Percentiles rank a stretch among this genome's conserved stretches.
Evolutionary conservation across 192 early-diverging fungal species (phyloP).

Genomic region (Coemansia sp.): DNA sequence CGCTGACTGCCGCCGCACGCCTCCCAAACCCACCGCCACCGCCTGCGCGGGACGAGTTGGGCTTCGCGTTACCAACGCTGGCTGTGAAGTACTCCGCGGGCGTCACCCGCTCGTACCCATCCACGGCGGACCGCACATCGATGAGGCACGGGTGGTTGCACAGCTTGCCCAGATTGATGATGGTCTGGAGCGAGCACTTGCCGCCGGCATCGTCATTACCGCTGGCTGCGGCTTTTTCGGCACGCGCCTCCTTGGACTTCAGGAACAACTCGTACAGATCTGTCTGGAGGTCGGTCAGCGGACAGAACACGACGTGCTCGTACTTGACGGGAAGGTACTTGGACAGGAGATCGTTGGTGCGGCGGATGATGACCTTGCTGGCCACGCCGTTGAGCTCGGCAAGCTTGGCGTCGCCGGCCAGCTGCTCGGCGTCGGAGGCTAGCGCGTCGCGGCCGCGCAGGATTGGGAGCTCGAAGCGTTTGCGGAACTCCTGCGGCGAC

Average conservation of each 20-base stretch:
- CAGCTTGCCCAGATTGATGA: constrained; percentile 91
- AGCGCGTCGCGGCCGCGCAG: constrained; percentile 88
- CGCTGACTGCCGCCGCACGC: constrained; percentile 15
- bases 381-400: constrained; percentile 82
- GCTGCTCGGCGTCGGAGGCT: constrained; percentile 77
- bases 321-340: constrained; percentile 98
- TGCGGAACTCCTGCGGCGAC: constrained; percentile 83
- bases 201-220: constrained; percentile 54
- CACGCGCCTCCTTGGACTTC: constrained; percentile 63
- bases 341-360: constrained; percentile 93
- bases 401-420: constrained; percentile 80
- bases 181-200: constrained; percentile 84
- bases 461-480: constrained; percentile 93
- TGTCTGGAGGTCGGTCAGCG: constrained; percentile 72
- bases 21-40: background rate
- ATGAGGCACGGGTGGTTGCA: constrained; percentile 96
- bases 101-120: constrained; percentile 61
- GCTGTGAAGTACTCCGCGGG: constrained; percentile 59
- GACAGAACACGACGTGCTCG: constrained; percentile 98
- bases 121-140: constrained; percentile 61
- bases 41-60: background rate
- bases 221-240: constrained; percentile 37
- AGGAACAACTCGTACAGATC: constrained; percentile 82
- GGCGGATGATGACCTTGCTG: constrained; percentile 94
- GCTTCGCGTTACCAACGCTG: constrained; percentile 3